A percentile compares a stretch with the other conserved stretches of the same genome.
Conservation (phyloP, 768 basidiomycete genomes). For the Phylloporus sp. region DNA sequence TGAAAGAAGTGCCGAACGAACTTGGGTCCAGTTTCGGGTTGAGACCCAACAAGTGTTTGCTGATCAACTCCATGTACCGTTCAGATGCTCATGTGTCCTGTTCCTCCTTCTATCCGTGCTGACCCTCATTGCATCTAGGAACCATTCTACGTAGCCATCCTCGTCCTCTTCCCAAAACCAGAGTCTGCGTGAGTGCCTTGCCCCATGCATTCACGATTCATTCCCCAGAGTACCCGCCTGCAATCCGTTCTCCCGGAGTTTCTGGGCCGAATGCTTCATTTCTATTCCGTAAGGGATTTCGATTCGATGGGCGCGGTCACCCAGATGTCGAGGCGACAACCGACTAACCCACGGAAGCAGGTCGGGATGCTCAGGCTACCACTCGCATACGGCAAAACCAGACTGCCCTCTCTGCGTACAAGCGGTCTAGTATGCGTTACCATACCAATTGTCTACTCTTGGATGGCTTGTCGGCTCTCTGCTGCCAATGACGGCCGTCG, state of each 20-base stretch:
- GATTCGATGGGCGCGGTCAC: conserved; percentile 25
- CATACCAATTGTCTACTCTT: no score
- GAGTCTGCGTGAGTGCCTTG: conserved; percentile 51
- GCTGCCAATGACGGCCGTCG: no score
- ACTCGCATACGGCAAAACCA: no score
- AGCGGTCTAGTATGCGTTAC: no score
- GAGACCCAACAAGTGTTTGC: no score
- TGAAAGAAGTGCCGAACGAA: no score
- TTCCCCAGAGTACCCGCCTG: conserved; percentile 67
- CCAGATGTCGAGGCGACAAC: conserved; percentile 46
- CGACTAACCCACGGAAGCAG: conserved; percentile 68
- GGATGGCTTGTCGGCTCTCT: no score
- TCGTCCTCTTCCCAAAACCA: conserved; percentile 45
- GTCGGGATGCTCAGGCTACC: conserved; percentile 67
- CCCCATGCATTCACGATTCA: conserved; percentile 75
- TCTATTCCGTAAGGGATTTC: not conserved
- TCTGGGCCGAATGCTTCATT: conserved; percentile 13
- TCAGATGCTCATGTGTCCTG: conserved; percentile 46
- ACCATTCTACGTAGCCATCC: conserved; percentile 35
- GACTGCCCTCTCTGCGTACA: no score
- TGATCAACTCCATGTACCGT: no score
- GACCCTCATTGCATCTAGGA: conserved; percentile 47
- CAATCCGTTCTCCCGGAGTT: conserved; percentile 63
- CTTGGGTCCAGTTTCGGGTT: no score
- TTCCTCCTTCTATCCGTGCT: conserved; percentile 48